Conservation (phyloP, 2,329 filamentous ascomycete genomes). For the Colletotrichum destructivum region DNA sequence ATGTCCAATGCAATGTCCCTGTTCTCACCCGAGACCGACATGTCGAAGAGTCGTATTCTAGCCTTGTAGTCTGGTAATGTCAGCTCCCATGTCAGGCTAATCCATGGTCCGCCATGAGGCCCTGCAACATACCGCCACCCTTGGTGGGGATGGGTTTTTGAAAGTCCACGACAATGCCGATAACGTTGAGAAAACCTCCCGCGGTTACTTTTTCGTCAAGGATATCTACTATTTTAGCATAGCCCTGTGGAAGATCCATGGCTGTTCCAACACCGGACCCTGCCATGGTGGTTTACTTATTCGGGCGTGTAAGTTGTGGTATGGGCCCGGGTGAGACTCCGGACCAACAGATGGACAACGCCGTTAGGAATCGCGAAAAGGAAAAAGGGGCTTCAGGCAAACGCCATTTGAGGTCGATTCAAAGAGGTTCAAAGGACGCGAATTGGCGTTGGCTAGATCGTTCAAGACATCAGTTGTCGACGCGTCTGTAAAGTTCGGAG, state of each 20-base stretch:
- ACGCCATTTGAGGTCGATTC: background rate
- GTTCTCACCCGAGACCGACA: constrained; percentile 62
- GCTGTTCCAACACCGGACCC: background rate
- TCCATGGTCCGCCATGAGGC: background rate
- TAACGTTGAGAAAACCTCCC: constrained; percentile 66
- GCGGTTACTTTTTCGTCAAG: constrained; percentile 55
- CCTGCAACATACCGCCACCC: constrained; percentile 62
- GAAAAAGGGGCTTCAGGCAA: background rate
- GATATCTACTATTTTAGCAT: constrained; percentile 59
- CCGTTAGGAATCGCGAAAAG: background rate
- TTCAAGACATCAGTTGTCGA: background rate
- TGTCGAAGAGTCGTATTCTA: constrained; percentile 73
- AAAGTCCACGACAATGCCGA: constrained; percentile 80
- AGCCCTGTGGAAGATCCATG: constrained; percentile 55
- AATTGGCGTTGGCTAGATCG: background rate
- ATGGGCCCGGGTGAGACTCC: background rate
- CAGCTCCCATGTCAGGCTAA: constrained; percentile 2
- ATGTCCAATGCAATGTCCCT: constrained; percentile 67
- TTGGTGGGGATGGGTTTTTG: constrained; percentile 66
- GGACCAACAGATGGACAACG: background rate
- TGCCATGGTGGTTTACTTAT: constrained; percentile 7
- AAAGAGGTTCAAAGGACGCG: background rate
- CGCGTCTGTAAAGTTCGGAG: constrained; percentile 21
- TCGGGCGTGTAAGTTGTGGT: background rate
- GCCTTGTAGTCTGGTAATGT: constrained; percentile 69